A percentile compares a stretch with the other conserved stretches of the same genome.
phyloP scores from a whole-genome alignment of 805 yeast species.

The Lipomyces starkeyi region DNA sequence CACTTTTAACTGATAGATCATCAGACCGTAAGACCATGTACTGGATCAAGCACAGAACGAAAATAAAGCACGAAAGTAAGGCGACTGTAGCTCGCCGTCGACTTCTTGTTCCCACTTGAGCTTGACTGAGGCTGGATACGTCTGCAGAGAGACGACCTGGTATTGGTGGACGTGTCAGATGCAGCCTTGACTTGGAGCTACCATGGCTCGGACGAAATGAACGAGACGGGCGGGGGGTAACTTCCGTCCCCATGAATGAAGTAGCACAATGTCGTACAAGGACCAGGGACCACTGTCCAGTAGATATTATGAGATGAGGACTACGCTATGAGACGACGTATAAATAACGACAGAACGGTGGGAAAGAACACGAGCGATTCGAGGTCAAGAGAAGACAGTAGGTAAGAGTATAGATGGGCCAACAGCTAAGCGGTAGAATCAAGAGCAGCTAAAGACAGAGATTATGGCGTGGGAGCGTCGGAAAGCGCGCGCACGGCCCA shows the following conservation, averaged over 20 bases:
- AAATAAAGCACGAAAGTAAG: neutral
- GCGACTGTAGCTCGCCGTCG: neutral
- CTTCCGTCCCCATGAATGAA: neutral
- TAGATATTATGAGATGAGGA: neutral
- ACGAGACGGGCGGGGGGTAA: neutral
- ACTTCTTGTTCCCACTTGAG: neutral
- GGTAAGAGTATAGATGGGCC: neutral
- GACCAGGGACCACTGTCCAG: neutral
- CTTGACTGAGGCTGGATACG: neutral
- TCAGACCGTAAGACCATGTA: neutral
- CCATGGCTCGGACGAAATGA: neutral
- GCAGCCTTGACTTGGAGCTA: neutral
- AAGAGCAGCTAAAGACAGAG: no score
- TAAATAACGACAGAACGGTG: neutral
- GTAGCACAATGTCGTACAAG: neutral
- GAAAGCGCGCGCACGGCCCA: no score
- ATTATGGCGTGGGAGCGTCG: no score
- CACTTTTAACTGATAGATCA: neutral
- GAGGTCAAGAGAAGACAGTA: neutral
- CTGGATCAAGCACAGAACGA: neutral
- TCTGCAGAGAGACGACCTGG: neutral
- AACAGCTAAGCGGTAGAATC: no score
- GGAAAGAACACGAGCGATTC: neutral
- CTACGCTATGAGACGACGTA: neutral
- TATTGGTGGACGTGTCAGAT: neutral